Base-by-base conservation (phyloP, 1,284 basidiomycete species). In the Melampsora occidentalis region DNA sequence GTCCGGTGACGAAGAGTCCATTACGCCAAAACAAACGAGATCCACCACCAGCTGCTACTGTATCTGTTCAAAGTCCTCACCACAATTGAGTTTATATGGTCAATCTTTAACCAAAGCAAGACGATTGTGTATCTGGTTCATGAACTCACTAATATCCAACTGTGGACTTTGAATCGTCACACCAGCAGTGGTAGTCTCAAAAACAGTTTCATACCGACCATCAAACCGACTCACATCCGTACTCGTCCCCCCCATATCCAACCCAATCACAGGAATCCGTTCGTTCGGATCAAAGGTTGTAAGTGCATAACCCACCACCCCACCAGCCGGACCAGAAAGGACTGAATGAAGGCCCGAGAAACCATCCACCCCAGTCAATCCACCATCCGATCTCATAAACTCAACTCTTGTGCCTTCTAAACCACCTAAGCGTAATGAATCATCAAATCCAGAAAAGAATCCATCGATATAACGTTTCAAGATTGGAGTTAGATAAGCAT, bases 401-500 rank as follows among this genome's bases (percentile, higher is more conserved):
- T 84, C 83, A 51, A 86, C 84, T 48, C 81, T 79, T 33, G 83
- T 79, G 9, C 79, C 79, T 18, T 80, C 79, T n/a, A 46, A 16
- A 18, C 22, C 6, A 20, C 69, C 71, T 12, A 86, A 86, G 81
- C 69, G 20, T n/a, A 94, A 85, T 79, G 89, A 88, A 48, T 86
- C 87, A 79, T 95, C 91, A 80, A 97, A 97, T 0, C 94, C 94
- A 42, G 84, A 83, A 84, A 94, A 97, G 86, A 97, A 97, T 0
- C 93, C 92, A 79, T 94, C 90, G n/a, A 97, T 87, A 81, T 97
- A 97, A 39, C 88, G 86, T 28, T 87, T 85, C 48, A 97, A 84
- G 65, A 97, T 91, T 0, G 95, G 96, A 0, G 95, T 97, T 39
- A 98, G 88, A 83, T 99, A 99, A 1, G 96, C 97, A 80, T 99